phyloP scores from a whole-genome alignment of 2,329 filamentous ascomycete species.

The Lasiodiplodia sp. region DNA sequence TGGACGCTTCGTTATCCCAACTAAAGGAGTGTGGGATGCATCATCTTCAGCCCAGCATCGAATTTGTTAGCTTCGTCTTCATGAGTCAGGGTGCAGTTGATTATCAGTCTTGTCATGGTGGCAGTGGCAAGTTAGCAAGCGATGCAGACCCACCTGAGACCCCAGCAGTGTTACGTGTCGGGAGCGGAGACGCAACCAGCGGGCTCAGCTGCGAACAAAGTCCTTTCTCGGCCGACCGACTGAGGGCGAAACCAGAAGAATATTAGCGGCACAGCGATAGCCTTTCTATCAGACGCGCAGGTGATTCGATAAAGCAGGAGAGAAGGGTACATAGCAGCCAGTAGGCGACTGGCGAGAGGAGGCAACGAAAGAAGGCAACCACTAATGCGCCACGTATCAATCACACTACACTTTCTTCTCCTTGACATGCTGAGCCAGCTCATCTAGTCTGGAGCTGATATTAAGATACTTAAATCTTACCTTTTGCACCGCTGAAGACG shows the following conservation, averaged over 20 bases:
- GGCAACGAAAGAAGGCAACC: conserved; percentile 24
- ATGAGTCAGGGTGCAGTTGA: not conserved
- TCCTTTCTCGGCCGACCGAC: not conserved
- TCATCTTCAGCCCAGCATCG: too few species aligned
- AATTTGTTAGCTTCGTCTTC: not conserved
- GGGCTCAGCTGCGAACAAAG: not conserved
- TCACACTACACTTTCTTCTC: not conserved
- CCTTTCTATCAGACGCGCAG: not conserved
- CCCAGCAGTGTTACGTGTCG: not conserved
- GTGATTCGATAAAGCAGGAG: not conserved
- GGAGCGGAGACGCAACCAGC: not conserved
- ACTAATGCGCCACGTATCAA: not conserved
- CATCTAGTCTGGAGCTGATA: not conserved
- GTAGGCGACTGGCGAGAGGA: not conserved
- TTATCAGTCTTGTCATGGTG: not conserved
- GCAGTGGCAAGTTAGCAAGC: not conserved
- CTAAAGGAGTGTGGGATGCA: too few species aligned
- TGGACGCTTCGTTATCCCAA: too few species aligned
- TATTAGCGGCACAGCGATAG: not conserved
- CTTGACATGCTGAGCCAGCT: not conserved
- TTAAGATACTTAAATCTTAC: conserved; percentile 6
- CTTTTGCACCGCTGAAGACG: not conserved
- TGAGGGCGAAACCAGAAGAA: not conserved
- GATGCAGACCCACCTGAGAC: not conserved
- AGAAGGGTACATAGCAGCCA: not conserved